Conservation (phyloP, 331 rosid genomes). For the Malus hybrid region DNA sequence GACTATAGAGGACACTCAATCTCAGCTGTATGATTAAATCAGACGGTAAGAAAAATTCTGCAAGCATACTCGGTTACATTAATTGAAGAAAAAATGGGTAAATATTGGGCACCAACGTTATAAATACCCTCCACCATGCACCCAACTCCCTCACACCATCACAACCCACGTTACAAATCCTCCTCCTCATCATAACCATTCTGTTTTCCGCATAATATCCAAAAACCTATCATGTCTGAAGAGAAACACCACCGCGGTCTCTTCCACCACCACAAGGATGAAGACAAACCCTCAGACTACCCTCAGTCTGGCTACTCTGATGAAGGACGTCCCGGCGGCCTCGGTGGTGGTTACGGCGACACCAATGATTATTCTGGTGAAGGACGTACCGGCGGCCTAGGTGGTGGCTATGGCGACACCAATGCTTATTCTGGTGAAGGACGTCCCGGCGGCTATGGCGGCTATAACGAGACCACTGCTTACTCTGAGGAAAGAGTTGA, state of each 20-base stretch:
- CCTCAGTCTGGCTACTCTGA: neutral
- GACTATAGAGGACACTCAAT: no score
- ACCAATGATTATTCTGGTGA: neutral
- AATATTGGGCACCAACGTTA: neutral
- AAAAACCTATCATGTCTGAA: constrained; percentile 37
- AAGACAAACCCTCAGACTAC: constrained; percentile 18
- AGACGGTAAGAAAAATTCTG: no score
- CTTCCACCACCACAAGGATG: constrained; percentile 51
- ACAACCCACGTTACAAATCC: neutral
- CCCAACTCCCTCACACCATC: neutral
- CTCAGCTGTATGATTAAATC: no score
- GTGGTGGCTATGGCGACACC: neutral
- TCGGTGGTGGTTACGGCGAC: neutral
- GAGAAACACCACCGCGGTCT: constrained; percentile 40
- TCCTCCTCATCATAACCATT: neutral
- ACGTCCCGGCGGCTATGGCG: neutral
- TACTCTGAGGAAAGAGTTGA: neutral
- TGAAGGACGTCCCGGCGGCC: neutral
- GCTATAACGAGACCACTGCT: neutral
- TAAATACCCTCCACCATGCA: constrained; percentile 2
- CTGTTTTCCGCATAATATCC: neutral
- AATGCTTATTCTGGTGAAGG: neutral
- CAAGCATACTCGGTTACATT: no score
- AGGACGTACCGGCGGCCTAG: neutral
- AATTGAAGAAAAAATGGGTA: no score